Conservation (phyloP, 176 grass and related monocot genomes). For the Zoysia japonica region DNA sequence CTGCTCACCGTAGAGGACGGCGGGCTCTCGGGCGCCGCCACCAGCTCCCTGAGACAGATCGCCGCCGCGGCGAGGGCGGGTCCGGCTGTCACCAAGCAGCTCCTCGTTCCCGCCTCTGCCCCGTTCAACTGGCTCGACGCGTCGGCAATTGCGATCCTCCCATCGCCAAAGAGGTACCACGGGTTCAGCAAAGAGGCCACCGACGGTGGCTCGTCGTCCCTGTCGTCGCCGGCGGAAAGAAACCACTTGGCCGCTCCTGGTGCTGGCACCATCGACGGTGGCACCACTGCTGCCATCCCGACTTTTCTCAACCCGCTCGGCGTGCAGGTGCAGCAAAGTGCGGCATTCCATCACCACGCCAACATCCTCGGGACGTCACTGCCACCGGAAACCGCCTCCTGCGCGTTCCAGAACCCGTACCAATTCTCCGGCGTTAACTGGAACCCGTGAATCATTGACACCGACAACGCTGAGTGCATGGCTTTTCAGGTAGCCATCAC, state of each 20-base stretch:
- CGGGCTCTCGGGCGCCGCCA: slow-evolving; percentile 34
- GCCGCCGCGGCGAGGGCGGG: slow-evolving; percentile 34
- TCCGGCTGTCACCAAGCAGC: slow-evolving; percentile 23
- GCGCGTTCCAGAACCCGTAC: slow-evolving; percentile 57
- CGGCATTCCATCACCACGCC: slow-evolving; percentile 22
- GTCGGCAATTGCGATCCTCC: slow-evolving; percentile 29
- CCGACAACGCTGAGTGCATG: not conserved
- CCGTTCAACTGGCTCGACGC: slow-evolving; percentile 58
- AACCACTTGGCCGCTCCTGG: not conserved
- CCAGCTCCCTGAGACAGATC: slow-evolving; percentile 30
- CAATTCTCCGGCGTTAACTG: slow-evolving; percentile 81
- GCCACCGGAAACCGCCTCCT: slow-evolving; percentile 41
- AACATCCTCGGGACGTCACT: slow-evolving; percentile 14
- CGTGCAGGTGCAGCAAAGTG: no score
- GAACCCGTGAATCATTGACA: slow-evolving; percentile 49
- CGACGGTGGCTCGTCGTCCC: slow-evolving; percentile 20
- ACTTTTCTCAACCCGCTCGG: slow-evolving; percentile 44
- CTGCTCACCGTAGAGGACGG: slow-evolving; percentile 49
- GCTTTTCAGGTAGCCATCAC: no score
- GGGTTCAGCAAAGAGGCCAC: slow-evolving; percentile 16
- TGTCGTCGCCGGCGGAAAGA: slow-evolving; percentile 23
- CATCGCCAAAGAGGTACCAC: slow-evolving; percentile 45
- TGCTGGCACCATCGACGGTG: slow-evolving; percentile 22
- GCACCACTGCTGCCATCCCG: slow-evolving; percentile 21
- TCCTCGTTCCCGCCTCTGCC: slow-evolving; percentile 30